Base-by-base conservation (phyloP, 805 yeast species). In the Wickerhamiella brachini region DNA sequence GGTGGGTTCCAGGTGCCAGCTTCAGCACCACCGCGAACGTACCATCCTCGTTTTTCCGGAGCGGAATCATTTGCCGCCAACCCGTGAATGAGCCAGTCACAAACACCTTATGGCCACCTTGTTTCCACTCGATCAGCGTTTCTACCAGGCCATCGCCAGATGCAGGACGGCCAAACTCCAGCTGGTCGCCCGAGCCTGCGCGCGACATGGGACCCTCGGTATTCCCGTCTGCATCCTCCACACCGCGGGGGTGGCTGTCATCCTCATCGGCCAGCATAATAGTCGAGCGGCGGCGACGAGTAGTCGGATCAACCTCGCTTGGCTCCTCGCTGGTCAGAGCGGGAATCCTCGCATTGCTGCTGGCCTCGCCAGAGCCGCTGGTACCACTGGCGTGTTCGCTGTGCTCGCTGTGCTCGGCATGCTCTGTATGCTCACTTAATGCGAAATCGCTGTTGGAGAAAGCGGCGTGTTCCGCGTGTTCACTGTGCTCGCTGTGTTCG, bases 81-180 rank as follows among this genome's bases (percentile, higher is more conserved):
- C 95, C 96, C 0, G 98, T 93, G 68, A 90, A 90, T 0, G 97
- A 85, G 48, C 98, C 98, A 37, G 97, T 93, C 13, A 90, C 95
- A 65, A 88, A 93, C 2, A 93, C 97, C 60, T 85, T 85, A 48
- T 78, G 78, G 54, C 98, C 98, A n/a, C 97, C 97, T 66, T 90
- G 95, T 17, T 80, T 81, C 98, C 98, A 90, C 53, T 58, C 57
- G 34, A 62, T 55, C n/a, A 54, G 52, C 9, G 62, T 58, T 49
- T 60, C 64, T 7, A 59, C 59, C 1, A 58, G 56, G 29, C 54
- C 54, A 24, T 55, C 59, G 39, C 49, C 49, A 38, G 21, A 13
- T 6, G 13, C 50, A 21, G 47, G 46, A 37, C 48, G 53, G 37
- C 48, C 52, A 20, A 60, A 54, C 22, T 59, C 64, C 13, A 62